Percentiles rank a stretch among this genome's conserved stretches.
phyloP scores from a whole-genome alignment of 768 basidiomycete genomes.

The Punctularia strigosozonata region DNA sequence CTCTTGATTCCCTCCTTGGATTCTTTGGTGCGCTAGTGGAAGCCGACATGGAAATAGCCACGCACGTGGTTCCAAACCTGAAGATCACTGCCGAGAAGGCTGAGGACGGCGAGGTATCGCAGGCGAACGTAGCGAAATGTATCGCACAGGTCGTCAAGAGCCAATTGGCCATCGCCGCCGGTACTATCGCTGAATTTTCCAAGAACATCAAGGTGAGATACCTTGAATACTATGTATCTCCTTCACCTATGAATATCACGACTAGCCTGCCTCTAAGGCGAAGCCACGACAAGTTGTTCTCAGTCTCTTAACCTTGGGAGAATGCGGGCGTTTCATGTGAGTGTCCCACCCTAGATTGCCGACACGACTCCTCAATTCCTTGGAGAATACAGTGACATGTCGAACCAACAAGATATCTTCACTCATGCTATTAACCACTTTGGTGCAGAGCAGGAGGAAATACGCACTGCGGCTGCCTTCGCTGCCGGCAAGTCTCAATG shows the following conservation, averaged over 20 bases:
- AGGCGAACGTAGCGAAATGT: conserved; percentile 72
- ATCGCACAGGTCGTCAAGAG: conserved; percentile 74
- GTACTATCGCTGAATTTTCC: conserved; percentile 76
- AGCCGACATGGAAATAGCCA: conserved; percentile 75
- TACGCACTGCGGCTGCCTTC: conserved; percentile 86
- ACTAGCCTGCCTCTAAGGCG: conserved; percentile 44
- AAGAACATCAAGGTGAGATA: conserved; percentile 64
- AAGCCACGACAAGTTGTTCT: conserved; percentile 63
- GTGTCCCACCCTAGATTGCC: conserved; percentile 13
- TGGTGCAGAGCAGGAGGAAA: conserved; percentile 68
- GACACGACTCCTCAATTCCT: conserved; percentile 2
- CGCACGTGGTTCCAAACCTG: conserved; percentile 70
- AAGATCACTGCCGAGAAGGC: conserved; percentile 57
- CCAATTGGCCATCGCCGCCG: conserved; percentile 61
- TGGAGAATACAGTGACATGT: conserved; percentile 73
- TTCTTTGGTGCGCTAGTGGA: conserved; percentile 79
- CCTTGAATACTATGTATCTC: background rate
- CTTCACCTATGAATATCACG: conserved; percentile 5
- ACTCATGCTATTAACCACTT: conserved; percentile 63
- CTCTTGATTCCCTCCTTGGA: conserved; percentile 69
- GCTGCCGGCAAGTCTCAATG: conserved; percentile 54
- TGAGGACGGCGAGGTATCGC: conserved; percentile 39
- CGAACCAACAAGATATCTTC: conserved; percentile 71
- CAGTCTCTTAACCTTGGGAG: conserved; percentile 82
- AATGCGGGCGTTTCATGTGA: conserved; percentile 85